Conservation (phyloP, 805 yeast species). For the Citeromyces matritensis region DNA sequence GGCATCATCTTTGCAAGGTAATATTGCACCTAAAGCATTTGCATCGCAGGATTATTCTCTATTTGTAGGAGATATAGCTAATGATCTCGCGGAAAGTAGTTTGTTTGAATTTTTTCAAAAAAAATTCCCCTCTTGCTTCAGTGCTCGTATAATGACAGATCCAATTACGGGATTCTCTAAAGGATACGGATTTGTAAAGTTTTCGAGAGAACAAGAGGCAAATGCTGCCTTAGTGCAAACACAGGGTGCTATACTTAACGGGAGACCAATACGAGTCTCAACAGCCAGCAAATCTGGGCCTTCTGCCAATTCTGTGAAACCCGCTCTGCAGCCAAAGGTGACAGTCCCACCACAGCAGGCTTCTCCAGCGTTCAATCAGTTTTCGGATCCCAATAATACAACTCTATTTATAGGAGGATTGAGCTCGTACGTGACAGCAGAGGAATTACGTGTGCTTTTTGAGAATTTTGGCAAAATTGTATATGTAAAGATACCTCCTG, state of each 20-base stretch:
- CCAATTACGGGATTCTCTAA: constrained; percentile 53
- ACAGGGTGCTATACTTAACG: constrained; percentile 65
- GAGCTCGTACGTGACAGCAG: constrained; percentile 38
- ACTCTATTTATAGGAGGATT: constrained; percentile 73
- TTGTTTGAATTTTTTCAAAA: constrained; percentile 53
- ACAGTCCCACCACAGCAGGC: background rate
- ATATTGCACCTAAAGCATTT: constrained; percentile 4
- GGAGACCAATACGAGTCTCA: constrained; percentile 66
- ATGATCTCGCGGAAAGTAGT: constrained; percentile 53
- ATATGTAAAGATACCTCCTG: constrained; percentile 68
- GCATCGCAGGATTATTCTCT: constrained; percentile 39
- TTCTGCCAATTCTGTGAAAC: background rate
- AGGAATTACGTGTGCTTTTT: constrained; percentile 46
- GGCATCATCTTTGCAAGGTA: constrained; percentile 31
- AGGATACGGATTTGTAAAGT: constrained; percentile 87
- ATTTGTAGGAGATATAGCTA: constrained; percentile 76
- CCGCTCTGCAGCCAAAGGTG: background rate
- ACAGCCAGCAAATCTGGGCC: constrained; percentile 22
- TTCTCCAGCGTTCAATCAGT: constrained; percentile 37
- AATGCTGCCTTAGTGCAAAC: constrained; percentile 62
- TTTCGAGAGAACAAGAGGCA: constrained; percentile 48
- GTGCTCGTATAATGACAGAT: constrained; percentile 71
- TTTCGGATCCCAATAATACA: constrained; percentile 63
- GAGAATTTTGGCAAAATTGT: constrained; percentile 61
- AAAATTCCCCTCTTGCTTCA: constrained; percentile 57